Conservation (phyloP, 2,329 filamentous ascomycete genomes). For the Aspergillus sp. region DNA sequence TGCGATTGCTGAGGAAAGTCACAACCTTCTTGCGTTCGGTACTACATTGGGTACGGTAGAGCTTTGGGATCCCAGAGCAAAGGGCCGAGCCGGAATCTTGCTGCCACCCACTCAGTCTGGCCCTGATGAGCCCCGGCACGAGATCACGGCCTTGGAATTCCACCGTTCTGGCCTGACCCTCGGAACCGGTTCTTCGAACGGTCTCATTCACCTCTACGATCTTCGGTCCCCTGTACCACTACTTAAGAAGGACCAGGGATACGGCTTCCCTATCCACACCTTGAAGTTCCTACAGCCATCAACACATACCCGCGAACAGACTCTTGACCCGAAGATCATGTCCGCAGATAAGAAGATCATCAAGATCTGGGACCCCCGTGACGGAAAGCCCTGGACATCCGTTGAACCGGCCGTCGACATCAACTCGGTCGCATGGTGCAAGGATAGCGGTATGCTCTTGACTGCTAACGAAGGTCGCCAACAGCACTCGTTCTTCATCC, state of each 20-base stretch:
- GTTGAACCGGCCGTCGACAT: conserved; percentile 94
- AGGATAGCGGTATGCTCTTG: conserved; percentile 88
- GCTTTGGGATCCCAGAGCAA: conserved; percentile 89
- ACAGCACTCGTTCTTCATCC: conserved; percentile 93
- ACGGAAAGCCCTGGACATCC: conserved; percentile 88
- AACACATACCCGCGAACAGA: conserved; percentile 71
- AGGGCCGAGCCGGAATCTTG: conserved; percentile 77
- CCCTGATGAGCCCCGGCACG: conserved; percentile 49
- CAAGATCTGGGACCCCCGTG: conserved; percentile 88
- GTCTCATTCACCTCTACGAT: conserved; percentile 88
- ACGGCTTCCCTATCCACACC: conserved; percentile 88
- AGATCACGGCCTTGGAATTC: conserved; percentile 87
- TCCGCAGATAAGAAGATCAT: conserved; percentile 94
- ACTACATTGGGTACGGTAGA: conserved; percentile 95
- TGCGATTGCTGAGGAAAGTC: conserved; percentile 82
- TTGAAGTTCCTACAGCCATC: conserved; percentile 68
- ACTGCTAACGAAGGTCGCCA: conserved; percentile 96
- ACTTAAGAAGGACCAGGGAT: conserved; percentile 92
- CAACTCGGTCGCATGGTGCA: conserved; percentile 91
- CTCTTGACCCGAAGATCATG: conserved; percentile 71
- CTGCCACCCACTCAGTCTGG: conserved; percentile 53
- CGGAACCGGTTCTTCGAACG: conserved; percentile 82
- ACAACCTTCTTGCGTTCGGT: conserved; percentile 89
- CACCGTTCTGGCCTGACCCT: conserved; percentile 79
- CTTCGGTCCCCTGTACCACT: conserved; percentile 83